phyloP scores from a whole-genome alignment of 2,329 filamentous ascomycete species.

The Colletotrichum sansevieriae region DNA sequence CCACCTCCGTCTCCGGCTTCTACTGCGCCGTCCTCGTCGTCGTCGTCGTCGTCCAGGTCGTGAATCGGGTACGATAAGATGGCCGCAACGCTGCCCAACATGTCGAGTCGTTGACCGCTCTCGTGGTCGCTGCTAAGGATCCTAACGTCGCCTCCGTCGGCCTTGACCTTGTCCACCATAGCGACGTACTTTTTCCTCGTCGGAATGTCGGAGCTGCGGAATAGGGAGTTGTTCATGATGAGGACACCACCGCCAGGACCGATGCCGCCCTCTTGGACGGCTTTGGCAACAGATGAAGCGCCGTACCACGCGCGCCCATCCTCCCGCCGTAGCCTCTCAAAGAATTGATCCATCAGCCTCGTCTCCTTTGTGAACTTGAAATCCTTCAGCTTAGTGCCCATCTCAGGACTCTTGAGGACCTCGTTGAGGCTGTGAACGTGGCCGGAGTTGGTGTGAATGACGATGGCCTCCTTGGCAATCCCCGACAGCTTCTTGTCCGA shows the following conservation, averaged over 20 bases:
- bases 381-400: constrained; percentile 82
- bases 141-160: constrained; percentile 86
- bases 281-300: constrained; percentile 81
- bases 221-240: constrained; percentile 88
- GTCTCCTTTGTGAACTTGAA: constrained; percentile 92
- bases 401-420: constrained; percentile 84
- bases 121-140: constrained; percentile 96
- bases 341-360: constrained; percentile 85
- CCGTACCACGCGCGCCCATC: constrained; percentile 95
- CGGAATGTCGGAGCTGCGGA: constrained; percentile 83
- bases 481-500: constrained; percentile 77
- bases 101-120: constrained; percentile 87
- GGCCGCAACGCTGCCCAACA: constrained; percentile 88
- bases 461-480: constrained; percentile 72
- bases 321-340: constrained; percentile 81
- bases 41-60: constrained; percentile 82
- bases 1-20: constrained; percentile 18
- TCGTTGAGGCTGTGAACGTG: constrained; percentile 91
- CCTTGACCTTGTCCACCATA: constrained; percentile 89
- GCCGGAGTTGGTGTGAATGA: constrained; percentile 87
- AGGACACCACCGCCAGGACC: constrained; percentile 87
- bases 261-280: constrained; percentile 88
- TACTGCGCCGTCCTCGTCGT: constrained; percentile 53
- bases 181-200: constrained; percentile 84
- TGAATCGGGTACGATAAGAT: constrained; percentile 89